Percentiles rank a stretch among this genome's conserved stretches.
Conservation (phyloP, 192 early-diverging fungal genomes). For the Spizellomyces punctatus region DNA sequence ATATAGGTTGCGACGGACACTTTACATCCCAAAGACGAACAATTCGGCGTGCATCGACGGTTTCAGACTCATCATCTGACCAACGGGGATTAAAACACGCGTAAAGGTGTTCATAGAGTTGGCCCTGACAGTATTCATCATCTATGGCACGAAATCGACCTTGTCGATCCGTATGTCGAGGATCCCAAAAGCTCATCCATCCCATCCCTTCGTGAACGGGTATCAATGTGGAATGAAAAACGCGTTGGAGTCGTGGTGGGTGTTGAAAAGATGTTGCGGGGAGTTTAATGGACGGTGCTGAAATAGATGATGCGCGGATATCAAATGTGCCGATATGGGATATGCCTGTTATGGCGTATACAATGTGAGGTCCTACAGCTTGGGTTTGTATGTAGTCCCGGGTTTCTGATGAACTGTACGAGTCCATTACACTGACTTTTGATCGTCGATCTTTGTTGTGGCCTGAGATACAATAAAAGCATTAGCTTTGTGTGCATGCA, state of each 20-base stretch:
- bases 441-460: too few relatives aligned
- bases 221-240: neutral
- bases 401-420: constrained; percentile 7
- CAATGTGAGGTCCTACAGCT: constrained; percentile 2
- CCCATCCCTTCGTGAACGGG: constrained; percentile 25
- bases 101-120: constrained; percentile 6
- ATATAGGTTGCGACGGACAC: neutral
- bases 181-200: constrained; percentile 24
- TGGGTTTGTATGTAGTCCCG: constrained; percentile 8
- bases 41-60: neutral
- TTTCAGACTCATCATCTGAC: constrained; percentile 9
- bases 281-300: neutral
- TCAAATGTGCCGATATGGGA: constrained; percentile 3
- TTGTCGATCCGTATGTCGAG: neutral
- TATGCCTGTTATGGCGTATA: constrained; percentile 1
- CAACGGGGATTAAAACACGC: constrained; percentile 31
- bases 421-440: constrained; percentile 19
- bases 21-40: constrained; percentile 19
- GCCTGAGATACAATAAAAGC: neutral
- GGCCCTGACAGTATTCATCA: constrained; percentile 27
- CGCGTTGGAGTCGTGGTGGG: constrained; percentile 12
- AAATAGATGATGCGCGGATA: neutral
- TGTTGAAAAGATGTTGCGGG: neutral
- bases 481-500: neutral
- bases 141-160: constrained; percentile 18